Conservation (phyloP, 2,329 filamentous ascomycete genomes). For the Fusarium humuli region DNA sequence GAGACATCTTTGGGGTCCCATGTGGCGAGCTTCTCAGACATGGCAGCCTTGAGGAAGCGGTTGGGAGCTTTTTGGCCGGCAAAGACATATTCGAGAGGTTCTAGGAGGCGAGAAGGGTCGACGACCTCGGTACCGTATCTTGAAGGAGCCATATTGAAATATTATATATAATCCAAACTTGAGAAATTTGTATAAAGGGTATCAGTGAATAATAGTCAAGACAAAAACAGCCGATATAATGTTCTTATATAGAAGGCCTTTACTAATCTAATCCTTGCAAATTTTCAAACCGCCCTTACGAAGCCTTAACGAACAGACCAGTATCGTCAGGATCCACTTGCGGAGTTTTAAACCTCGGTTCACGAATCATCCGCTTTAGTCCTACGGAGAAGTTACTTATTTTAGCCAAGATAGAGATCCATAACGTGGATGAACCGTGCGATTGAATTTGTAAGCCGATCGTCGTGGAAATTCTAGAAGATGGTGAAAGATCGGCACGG, state of each 20-base stretch:
- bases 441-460: conserved; percentile 17
- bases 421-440: conserved; percentile 6
- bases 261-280: background rate
- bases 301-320: conserved; percentile 2
- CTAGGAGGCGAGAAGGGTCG: conserved; percentile 23
- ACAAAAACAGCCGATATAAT: background rate
- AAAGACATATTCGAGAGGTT: conserved; percentile 30
- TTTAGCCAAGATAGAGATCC: background rate
- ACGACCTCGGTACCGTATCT: conserved; percentile 27
- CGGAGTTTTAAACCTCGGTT: conserved; percentile 18
- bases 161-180: background rate
- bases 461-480: background rate
- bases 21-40: conserved; percentile 31
- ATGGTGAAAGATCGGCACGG: background rate
- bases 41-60: conserved; percentile 35
- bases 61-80: conserved; percentile 28
- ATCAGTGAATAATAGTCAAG: background rate
- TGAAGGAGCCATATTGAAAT: conserved; percentile 11
- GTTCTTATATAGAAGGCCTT: conserved; percentile 8
- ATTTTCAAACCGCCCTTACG: background rate
- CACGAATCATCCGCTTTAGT: background rate
- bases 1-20: conserved; percentile 31
- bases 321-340: background rate
- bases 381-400: conserved; percentile 12
- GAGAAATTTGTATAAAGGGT: background rate